Evolutionary conservation across 140 eudicot species (phyloP), one percentile per base, ranked within the genome.

Genomic region (Stevia rebaudiana): DNA sequence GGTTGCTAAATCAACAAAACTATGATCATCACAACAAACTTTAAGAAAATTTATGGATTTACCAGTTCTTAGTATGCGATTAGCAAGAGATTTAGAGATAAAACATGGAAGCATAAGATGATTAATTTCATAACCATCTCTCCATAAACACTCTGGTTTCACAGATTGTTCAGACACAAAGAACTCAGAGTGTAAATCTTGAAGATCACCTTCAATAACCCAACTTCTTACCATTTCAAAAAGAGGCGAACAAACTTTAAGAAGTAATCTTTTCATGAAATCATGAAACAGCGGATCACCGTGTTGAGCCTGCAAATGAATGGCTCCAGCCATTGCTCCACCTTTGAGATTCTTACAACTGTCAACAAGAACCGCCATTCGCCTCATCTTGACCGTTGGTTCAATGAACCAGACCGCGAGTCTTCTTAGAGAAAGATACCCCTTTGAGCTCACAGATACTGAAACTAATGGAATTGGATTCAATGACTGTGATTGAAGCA

Each of bases 181-280:
- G 52, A 86, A 89, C 33, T 89, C 97, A 0, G 83, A 71, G 56
- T 70, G 76, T 15, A 80, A 63, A 78, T 89, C 97, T 69, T 83
- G 94, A 46, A 89, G 89, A 64, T 89, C 89, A 36, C 97, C 97
- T 77, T 89, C 89, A 69, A 89, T 68, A 24, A 89, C 97, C 97
- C 97, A 89, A 61, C 94, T 81, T 75, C 94, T 86, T 51, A 89
- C 97, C 95, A 86, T 89, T 63, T 89, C 95, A 64, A 89, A 89
- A 68, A 89, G 87, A 7, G 97, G 97, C 12, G 85, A 83, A 39
- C 83, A 81, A 24, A 81, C 95, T 54, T 80, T 66, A 6, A 79
- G 89, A 52, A 89, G 94, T 50, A 89, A 74, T 21, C 79, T 77
- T 61, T 78, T 83, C 97, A 89, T 86, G 42, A 89, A 89, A 65